Evolutionary conservation across 805 yeast genomes (phyloP).

Genomic region (Nakazawaea wyomingensis): DNA sequence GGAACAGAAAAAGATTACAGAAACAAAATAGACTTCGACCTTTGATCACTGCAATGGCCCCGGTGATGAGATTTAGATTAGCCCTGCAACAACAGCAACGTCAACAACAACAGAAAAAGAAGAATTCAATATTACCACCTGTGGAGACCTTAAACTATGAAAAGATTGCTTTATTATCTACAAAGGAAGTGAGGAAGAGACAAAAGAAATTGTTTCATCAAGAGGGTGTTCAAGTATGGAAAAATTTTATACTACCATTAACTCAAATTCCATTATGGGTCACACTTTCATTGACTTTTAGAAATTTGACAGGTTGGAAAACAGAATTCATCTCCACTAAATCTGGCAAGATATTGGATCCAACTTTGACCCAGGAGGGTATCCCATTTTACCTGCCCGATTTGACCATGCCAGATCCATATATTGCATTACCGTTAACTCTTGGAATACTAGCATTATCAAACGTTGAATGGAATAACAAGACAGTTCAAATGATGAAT

Average conservation of each 20-base stretch:
- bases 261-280: slow-evolving; percentile 89
- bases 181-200: slow-evolving; percentile 73
- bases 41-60: slow-evolving; percentile 66
- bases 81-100: slow-evolving; percentile 40
- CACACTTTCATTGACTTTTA: slow-evolving; percentile 65
- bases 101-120: slow-evolving; percentile 19
- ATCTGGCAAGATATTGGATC: slow-evolving; percentile 43
- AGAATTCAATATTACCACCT: slow-evolving; percentile 25
- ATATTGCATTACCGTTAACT: slow-evolving; percentile 59
- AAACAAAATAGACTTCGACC: slow-evolving; percentile 72
- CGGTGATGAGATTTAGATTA: slow-evolving; percentile 57
- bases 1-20: slow-evolving; percentile 63
- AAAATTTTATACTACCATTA: slow-evolving; percentile 66
- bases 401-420: slow-evolving; percentile 56
- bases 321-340: slow-evolving; percentile 13
- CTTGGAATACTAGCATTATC: slow-evolving; percentile 68
- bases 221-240: slow-evolving; percentile 74
- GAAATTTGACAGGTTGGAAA: slow-evolving; percentile 71
- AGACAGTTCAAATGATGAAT: slow-evolving; percentile 51
- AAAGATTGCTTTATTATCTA: slow-evolving; percentile 67
- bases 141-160: slow-evolving; percentile 56
- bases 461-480: slow-evolving; percentile 79
- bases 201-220: slow-evolving; percentile 67
- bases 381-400: slow-evolving; percentile 55
- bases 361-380: slow-evolving; percentile 47